A percentile compares a stretch with the other conserved stretches of the same genome.
Evolutionary conservation across 768 basidiomycete genomes (phyloP).

Genomic region (Hygrophoropsis aurantiaca): DNA sequence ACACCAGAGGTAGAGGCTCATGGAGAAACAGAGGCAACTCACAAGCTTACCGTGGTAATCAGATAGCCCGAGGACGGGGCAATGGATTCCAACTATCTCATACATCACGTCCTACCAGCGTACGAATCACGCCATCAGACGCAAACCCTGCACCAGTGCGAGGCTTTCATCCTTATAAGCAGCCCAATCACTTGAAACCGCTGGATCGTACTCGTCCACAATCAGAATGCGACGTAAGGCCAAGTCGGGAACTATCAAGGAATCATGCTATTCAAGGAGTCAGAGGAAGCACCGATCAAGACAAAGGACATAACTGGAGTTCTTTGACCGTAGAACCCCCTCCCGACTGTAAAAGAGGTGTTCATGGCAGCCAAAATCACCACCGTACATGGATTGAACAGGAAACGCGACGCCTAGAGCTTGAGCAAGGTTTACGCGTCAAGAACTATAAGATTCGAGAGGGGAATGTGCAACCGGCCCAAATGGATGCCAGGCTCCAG

Average conservation of each 20-base stretch:
- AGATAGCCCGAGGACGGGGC: too few relatives aligned
- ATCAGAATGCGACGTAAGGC: too few relatives aligned
- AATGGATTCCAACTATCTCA: too few relatives aligned
- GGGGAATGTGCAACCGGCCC: too few relatives aligned
- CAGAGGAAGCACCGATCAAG: neutral
- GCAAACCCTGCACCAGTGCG: too few relatives aligned
- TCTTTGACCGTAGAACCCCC: constrained; percentile 9
- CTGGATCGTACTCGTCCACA: too few relatives aligned
- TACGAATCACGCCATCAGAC: neutral
- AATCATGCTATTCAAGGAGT: too few relatives aligned
- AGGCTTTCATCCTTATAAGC: too few relatives aligned
- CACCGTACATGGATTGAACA: constrained; percentile 12
- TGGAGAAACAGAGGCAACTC: neutral
- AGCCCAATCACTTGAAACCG: too few relatives aligned
- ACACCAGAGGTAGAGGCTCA: neutral
- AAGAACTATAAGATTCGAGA: constrained; percentile 3
- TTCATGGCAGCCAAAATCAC: constrained; percentile 4
- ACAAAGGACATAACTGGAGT: neutral
- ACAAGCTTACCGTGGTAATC: neutral
- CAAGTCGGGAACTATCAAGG: too few relatives aligned
- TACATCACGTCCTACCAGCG: neutral
- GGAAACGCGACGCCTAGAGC: constrained; percentile 8
- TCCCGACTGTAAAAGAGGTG: constrained; percentile 12
- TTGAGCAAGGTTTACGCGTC: constrained; percentile 10
- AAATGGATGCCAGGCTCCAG: too few relatives aligned